A percentile compares a stretch with the other conserved stretches of the same genome.
Conservation (phyloP, 805 yeast genomes). For the Cyberlindnera maclurae region DNA sequence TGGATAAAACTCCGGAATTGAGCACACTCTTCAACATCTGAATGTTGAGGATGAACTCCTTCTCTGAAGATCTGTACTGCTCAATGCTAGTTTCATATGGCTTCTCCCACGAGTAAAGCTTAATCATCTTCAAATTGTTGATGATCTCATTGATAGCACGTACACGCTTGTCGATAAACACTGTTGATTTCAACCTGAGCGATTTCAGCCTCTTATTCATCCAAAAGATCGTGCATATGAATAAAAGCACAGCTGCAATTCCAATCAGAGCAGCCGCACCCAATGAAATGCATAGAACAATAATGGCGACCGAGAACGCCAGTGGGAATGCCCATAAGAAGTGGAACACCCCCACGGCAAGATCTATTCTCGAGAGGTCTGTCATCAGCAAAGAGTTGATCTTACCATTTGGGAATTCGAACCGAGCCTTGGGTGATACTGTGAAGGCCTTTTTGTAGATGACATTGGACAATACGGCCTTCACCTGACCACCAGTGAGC, state of each 20-base stretch:
- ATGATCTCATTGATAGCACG: constrained; percentile 71
- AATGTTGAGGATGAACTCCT: constrained; percentile 51
- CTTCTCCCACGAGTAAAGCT: constrained; percentile 86
- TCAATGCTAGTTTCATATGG: constrained; percentile 59
- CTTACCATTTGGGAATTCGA: constrained; percentile 57
- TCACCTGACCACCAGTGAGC: constrained; percentile 61
- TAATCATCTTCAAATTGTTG: constrained; percentile 72
- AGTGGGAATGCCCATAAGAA: constrained; percentile 59
- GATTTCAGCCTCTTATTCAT: constrained; percentile 45
- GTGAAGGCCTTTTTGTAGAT: constrained; percentile 61
- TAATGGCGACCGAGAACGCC: constrained; percentile 55
- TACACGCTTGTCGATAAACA: constrained; percentile 71
- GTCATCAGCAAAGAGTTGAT: constrained; percentile 76
- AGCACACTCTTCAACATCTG: constrained; percentile 58
- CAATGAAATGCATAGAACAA: constrained; percentile 54
- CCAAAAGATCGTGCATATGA: constrained; percentile 33
- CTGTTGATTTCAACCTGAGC: constrained; percentile 50
- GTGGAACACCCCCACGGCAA: constrained; percentile 65
- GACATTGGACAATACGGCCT: constrained; percentile 65
- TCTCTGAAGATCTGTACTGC: constrained; percentile 53
- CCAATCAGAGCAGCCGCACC: constrained; percentile 76
- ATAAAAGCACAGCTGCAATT: constrained; percentile 43
- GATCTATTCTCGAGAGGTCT: constrained; percentile 74
- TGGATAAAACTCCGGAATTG: constrained; percentile 58
- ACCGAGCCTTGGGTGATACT: constrained; percentile 50